These are phyloP conservation scores for Podospora tetraspora DNA, from an alignment of 495 filamentous ascomycete genomes.

Conservation along the genomic window DNA sequence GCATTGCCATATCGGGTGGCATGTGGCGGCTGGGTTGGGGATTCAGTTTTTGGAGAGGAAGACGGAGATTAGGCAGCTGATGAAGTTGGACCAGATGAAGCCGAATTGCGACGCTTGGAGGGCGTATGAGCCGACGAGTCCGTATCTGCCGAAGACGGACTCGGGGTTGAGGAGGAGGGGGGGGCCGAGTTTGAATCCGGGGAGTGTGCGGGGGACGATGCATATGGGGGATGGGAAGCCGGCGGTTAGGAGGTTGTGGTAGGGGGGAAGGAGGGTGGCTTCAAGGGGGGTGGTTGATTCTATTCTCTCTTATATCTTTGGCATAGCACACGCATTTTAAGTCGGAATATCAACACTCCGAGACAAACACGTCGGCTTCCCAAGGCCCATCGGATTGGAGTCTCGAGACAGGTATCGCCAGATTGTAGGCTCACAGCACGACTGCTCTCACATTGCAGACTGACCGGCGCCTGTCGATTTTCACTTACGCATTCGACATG, in stretches of 20 bases:
- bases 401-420: no score
- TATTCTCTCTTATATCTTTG: background rate
- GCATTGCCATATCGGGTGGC: constrained; percentile 51
- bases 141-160: constrained; percentile 24
- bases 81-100: constrained; percentile 29
- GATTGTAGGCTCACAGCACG: no score
- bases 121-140: constrained; percentile 29
- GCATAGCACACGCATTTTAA: no score
- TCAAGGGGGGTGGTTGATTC: background rate
- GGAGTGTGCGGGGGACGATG: background rate
- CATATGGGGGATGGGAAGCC: background rate
- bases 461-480: no score
- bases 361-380: no score
- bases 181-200: background rate
- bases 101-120: constrained; percentile 41
- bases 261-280: background rate
- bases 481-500: no score
- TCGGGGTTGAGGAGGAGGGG: constrained; percentile 15
- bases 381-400: no score
- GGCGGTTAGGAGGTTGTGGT: constrained; percentile 2
- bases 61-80: constrained; percentile 35
- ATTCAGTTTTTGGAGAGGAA: constrained; percentile 44
- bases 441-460: no score
- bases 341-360: no score
- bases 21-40: constrained; percentile 41